A percentile compares a stretch with the other conserved stretches of the same genome.
These are phyloP conservation scores for Pseudocercospora macadamiae DNA, from an alignment of 2,329 filamentous ascomycete genomes.

Conservation along the genomic window DNA sequence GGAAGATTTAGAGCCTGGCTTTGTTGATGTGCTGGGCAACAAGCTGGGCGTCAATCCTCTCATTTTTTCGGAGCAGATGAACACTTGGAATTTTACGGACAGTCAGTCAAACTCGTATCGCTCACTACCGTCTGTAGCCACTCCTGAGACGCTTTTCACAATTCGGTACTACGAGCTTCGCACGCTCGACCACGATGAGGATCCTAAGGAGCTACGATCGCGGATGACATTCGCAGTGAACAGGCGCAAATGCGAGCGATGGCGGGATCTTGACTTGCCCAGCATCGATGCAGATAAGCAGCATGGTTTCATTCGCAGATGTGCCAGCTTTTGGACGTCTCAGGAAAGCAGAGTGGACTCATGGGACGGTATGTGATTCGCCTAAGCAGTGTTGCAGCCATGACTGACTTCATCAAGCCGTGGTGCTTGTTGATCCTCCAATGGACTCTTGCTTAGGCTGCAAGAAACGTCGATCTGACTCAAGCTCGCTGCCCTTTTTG, in stretches of 20 bases:
- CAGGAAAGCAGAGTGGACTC: background rate
- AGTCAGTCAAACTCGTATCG: slow-evolving; percentile 26
- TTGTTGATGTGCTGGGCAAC: slow-evolving; percentile 27
- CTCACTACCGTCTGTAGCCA: slow-evolving; percentile 26
- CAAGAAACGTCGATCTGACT: background rate
- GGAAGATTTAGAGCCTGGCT: slow-evolving; percentile 29
- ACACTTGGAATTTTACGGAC: slow-evolving; percentile 32
- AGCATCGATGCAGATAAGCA: slow-evolving; percentile 15
- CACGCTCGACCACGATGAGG: slow-evolving; percentile 19
- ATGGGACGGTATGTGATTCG: slow-evolving; percentile 17
- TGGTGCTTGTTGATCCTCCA: slow-evolving; percentile 24
- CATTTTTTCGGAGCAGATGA: slow-evolving; percentile 32
- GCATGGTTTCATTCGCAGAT: slow-evolving; percentile 28
- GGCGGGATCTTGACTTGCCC: slow-evolving; percentile 27
- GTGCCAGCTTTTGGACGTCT: slow-evolving; percentile 31
- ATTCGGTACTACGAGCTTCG: slow-evolving; percentile 31
- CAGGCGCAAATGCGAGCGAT: slow-evolving; percentile 23
- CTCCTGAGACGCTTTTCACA: slow-evolving; percentile 24
- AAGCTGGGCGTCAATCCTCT: slow-evolving; percentile 28
- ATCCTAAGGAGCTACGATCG: background rate
- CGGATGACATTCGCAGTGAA: background rate
- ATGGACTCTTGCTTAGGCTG: slow-evolving; percentile 21
- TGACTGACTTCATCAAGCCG: slow-evolving; percentile 10
- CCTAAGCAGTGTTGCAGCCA: too few relatives aligned
- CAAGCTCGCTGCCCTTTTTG: background rate